These are phyloP conservation scores for Fusarium sarcochroum DNA, from an alignment of 2,329 filamentous ascomycete genomes.

Conservation along the genomic window DNA sequence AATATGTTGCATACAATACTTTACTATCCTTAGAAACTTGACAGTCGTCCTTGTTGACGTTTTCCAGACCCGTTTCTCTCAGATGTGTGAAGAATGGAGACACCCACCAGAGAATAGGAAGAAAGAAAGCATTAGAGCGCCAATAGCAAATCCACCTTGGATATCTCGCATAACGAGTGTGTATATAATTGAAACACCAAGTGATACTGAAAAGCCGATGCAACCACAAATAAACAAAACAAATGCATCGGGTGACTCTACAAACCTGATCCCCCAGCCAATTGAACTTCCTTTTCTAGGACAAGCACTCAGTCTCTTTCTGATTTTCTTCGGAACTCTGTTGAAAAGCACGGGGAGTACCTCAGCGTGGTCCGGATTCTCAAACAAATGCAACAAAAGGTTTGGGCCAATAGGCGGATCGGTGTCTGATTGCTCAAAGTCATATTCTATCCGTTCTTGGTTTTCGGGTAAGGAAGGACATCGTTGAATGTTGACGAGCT, in stretches of 20 bases:
- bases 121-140: conserved; percentile 9
- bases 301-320: conserved; percentile 4
- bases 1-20: too few relatives aligned
- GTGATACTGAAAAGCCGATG: background rate
- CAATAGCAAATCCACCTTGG: conserved; percentile 21
- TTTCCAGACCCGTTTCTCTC: too few relatives aligned
- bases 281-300: conserved; percentile 1
- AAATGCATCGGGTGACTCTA: background rate
- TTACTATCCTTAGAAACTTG: too few relatives aligned
- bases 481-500: background rate
- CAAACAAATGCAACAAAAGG: conserved; percentile 13
- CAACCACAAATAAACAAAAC: conserved; percentile 2
- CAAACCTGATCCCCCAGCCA: conserved; percentile 2
- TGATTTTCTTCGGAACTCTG: conserved; percentile 8
- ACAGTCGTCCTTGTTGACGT: too few relatives aligned
- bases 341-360: conserved; percentile 18
- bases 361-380: conserved; percentile 16
- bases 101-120: conserved; percentile 8
- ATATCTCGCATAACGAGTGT: conserved; percentile 6
- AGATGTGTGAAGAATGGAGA: background rate
- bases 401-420: conserved; percentile 18
- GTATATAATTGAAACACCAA: conserved; percentile 3
- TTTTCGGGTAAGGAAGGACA: background rate
- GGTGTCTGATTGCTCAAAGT: conserved; percentile 17
- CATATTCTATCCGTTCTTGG: conserved; percentile 4